A percentile compares a stretch with the other conserved stretches of the same genome.
These are phyloP conservation scores for Mortierella sp. DNA, from an alignment of 371 early-diverging fungal species.

Conservation along the genomic window DNA sequence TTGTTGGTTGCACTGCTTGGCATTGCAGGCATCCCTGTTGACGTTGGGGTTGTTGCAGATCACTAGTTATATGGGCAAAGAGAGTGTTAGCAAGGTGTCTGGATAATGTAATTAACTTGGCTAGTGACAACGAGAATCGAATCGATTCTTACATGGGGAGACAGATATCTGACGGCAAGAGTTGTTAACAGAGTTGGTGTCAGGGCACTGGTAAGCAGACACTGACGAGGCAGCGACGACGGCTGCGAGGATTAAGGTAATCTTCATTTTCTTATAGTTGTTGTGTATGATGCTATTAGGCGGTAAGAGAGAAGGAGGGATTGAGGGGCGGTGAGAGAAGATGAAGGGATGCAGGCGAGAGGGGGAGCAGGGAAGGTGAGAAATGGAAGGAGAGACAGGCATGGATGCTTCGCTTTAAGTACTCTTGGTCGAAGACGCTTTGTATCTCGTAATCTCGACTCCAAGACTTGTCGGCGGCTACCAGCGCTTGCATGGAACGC, in stretches of 20 bases:
- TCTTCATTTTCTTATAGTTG: conserved; percentile 10
- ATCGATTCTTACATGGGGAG: conserved; percentile 16
- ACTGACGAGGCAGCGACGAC: conserved; percentile 10
- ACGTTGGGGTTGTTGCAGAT: conserved; percentile 27
- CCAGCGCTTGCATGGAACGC: background rate
- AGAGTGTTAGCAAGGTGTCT: background rate
- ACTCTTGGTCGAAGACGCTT: too few relatives aligned
- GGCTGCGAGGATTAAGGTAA: background rate
- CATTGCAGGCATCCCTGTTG: conserved; percentile 20
- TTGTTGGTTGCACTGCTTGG: conserved; percentile 29
- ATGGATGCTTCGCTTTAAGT: too few relatives aligned
- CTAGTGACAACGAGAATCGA: background rate
- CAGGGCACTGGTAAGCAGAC: conserved; percentile 22
- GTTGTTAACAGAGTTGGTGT: background rate
- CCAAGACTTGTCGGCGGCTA: background rate
- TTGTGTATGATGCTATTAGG: background rate
- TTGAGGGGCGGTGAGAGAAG: background rate
- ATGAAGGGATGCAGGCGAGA: too few relatives aligned
- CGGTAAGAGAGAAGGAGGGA: background rate
- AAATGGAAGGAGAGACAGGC: background rate
- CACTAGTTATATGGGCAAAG: conserved; percentile 2
- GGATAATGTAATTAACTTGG: too few relatives aligned
- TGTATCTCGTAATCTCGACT: too few relatives aligned
- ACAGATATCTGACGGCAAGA: conserved; percentile 21
- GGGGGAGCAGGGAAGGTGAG: background rate